Evolutionary conservation across 2,329 filamentous ascomycete genomes (phyloP).

Genomic region (Xylaria sp.): DNA sequence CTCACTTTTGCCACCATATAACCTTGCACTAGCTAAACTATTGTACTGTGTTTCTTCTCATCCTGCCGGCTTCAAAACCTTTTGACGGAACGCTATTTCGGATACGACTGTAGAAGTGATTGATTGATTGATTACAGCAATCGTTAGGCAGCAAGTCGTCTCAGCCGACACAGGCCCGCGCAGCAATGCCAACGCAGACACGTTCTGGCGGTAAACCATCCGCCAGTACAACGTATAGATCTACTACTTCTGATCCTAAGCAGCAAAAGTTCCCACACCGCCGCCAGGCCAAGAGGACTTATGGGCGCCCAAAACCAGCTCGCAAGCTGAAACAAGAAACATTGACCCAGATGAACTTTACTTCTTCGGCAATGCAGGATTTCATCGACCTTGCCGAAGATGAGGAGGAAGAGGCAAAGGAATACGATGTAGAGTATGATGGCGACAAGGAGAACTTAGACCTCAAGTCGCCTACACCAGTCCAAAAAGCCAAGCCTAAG

Average conservation of each 20-base stretch:
- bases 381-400: constrained; percentile 37
- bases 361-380: constrained; percentile 40
- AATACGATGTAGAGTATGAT: constrained; percentile 23
- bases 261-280: constrained; percentile 45
- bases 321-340: constrained; percentile 43
- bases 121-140: constrained; percentile 4
- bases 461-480: constrained; percentile 27
- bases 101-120: constrained; percentile 2
- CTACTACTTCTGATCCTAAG: constrained; percentile 44
- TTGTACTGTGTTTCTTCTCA: neutral
- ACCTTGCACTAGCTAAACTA: neutral
- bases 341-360: constrained; percentile 49
- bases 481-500: constrained; percentile 31
- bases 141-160: constrained; percentile 13
- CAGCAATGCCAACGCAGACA: constrained; percentile 44
- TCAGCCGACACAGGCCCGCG: constrained; percentile 6
- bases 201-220: constrained; percentile 41
- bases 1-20: neutral
- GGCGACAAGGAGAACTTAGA: constrained; percentile 28
- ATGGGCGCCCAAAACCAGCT: constrained; percentile 41
- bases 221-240: constrained; percentile 38
- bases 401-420: constrained; percentile 21
- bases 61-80: neutral
- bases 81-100: neutral
- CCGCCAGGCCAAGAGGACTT: constrained; percentile 43